These are phyloP conservation scores for Cicer chorassanicum DNA, from an alignment of 306 rosid species.

Conservation along the genomic window DNA sequence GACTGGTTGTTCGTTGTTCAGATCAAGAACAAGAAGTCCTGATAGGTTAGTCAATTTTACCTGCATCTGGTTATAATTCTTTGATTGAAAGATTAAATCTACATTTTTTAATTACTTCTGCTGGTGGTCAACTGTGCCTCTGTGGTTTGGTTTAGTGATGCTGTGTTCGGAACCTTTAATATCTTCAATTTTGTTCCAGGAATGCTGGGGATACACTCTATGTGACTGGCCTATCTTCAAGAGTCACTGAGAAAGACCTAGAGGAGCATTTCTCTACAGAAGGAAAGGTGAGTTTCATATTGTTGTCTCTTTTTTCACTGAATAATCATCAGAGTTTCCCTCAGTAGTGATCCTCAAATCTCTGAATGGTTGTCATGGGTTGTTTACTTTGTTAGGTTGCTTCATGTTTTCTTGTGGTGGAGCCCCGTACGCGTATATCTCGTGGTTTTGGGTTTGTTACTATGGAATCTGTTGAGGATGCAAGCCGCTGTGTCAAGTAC, in stretches of 20 bases:
- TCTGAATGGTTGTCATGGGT: slow-evolving; percentile 13
- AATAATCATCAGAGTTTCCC: background rate
- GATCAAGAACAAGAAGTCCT: slow-evolving; percentile 86
- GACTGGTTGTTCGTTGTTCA: slow-evolving; percentile 46
- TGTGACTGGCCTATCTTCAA: slow-evolving; percentile 91
- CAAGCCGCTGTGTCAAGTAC: slow-evolving; percentile 82
- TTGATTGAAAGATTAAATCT: background rate
- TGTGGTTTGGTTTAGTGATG: slow-evolving; percentile 10
- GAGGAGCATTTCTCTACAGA: slow-evolving; percentile 93
- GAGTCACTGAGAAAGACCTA: slow-evolving; percentile 88
- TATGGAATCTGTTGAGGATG: slow-evolving; percentile 80
- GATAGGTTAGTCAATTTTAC: slow-evolving; percentile 65
- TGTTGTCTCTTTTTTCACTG: background rate
- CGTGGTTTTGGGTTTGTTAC: slow-evolving; percentile 98
- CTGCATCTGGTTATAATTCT: background rate
- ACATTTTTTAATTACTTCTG: slow-evolving; percentile 12
- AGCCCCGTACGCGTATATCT: slow-evolving; percentile 86
- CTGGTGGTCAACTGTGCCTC: background rate
- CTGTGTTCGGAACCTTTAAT: slow-evolving; percentile 38
- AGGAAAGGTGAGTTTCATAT: slow-evolving; percentile 71
- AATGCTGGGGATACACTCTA: slow-evolving; percentile 88
- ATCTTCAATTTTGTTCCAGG: slow-evolving; percentile 22
- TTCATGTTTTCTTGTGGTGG: slow-evolving; percentile 96
- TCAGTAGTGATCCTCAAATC: background rate
- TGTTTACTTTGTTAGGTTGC: slow-evolving; percentile 64